A percentile compares a stretch with the other conserved stretches of the same genome.
Conservation (phyloP, 148 eudicot genomes). For the Heliosperma pusillum region DNA sequence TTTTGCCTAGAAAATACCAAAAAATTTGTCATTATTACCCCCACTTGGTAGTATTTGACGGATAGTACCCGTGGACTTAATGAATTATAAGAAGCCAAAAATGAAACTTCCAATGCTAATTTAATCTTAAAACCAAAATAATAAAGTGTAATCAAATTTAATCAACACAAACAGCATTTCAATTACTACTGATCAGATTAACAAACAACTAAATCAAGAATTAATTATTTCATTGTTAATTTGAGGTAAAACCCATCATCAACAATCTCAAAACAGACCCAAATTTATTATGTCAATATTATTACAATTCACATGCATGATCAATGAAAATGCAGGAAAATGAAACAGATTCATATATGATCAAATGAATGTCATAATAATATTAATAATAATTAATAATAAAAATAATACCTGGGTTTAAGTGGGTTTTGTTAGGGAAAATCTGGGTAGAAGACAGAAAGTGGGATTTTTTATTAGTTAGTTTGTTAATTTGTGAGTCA, state of each 20-base stretch:
- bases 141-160: not conserved
- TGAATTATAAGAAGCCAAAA: not conserved
- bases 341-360: not conserved
- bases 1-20: too few species aligned
- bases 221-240: not conserved
- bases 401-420: constrained; percentile 8
- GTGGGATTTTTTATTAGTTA: not conserved
- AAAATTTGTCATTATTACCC: too few species aligned
- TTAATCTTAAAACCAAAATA: not conserved
- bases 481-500: not conserved
- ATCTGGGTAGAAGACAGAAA: constrained; percentile 5
- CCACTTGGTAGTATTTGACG: too few species aligned
- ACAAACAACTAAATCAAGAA: constrained; percentile 2
- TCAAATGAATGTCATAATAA: not conserved
- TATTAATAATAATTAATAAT: too few species aligned
- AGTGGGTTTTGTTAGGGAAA: not conserved
- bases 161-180: constrained; percentile 8
- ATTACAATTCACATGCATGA: not conserved
- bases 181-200: not conserved
- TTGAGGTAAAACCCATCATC: not conserved
- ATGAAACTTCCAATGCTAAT: not conserved
- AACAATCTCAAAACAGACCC: not conserved
- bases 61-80: too few species aligned
- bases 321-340: constrained; percentile 3
- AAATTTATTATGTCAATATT: too few species aligned